phyloP scores from a whole-genome alignment of 345 rosid genomes.

The Rhodamnia rubescens region DNA sequence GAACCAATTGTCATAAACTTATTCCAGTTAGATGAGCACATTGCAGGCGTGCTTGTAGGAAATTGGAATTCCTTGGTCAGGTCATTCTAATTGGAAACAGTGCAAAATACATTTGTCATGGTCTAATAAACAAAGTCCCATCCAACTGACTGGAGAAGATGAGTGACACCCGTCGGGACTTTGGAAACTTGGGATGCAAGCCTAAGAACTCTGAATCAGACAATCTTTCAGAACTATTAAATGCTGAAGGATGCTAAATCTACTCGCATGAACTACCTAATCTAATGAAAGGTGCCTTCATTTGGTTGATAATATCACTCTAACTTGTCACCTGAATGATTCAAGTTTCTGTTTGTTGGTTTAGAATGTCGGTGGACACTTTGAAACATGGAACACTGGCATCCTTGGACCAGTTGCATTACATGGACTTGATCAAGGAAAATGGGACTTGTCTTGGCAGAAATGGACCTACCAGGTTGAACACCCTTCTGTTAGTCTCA shows the following conservation, averaged over 20 bases:
- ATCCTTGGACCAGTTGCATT: slow-evolving; percentile 94
- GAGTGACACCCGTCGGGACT: background rate
- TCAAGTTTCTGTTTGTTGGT: background rate
- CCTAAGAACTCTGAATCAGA: background rate
- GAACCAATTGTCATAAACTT: background rate
- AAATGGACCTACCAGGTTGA: slow-evolving; percentile 95
- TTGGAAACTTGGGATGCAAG: background rate
- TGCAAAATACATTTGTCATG: background rate
- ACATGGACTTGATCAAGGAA: slow-evolving; percentile 82
- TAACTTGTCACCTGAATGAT: background rate
- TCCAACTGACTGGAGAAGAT: background rate
- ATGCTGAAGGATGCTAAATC: background rate
- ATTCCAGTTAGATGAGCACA: background rate
- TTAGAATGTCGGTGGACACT: slow-evolving; percentile 94
- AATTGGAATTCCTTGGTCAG: background rate
- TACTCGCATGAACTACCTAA: background rate
- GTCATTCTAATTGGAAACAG: background rate
- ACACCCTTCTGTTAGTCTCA: background rate
- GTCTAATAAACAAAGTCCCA: background rate
- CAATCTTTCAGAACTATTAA: background rate
- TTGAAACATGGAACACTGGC: slow-evolving; percentile 90
- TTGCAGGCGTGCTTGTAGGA: background rate
- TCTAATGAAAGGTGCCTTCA: background rate
- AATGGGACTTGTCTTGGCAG: slow-evolving; percentile 85
- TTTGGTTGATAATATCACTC: background rate